A percentile compares a stretch with the other conserved stretches of the same genome.
Evolutionary conservation across 768 basidiomycete species (phyloP).

Genomic region (Boletus barrowsii): DNA sequence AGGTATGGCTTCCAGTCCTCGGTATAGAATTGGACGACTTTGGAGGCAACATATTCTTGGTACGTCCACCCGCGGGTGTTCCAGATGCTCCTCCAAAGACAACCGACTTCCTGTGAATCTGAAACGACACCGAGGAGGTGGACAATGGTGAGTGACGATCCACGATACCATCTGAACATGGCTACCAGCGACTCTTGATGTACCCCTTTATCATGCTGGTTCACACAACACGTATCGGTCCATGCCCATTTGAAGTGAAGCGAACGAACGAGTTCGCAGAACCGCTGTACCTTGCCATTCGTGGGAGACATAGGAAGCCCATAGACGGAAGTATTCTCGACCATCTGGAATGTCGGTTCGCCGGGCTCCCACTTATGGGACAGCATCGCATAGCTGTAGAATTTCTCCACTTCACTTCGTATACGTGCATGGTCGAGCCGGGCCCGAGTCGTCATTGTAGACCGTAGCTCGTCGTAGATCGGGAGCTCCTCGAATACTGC

Average conservation of each 20-base stretch:
- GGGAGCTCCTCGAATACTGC: constrained; percentile 3
- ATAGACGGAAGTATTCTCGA: too few species aligned
- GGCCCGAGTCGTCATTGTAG: neutral
- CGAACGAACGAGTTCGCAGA: too few species aligned
- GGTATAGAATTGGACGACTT: constrained; percentile 5
- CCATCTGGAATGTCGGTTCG: too few species aligned
- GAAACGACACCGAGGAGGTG: constrained; percentile 3
- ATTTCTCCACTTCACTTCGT: neutral
- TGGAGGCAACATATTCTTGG: constrained; percentile 7
- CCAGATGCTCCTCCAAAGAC: constrained; percentile 2
- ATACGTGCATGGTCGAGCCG: neutral
- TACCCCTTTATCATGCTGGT: neutral
- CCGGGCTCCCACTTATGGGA: neutral
- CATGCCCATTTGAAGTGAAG: constrained; percentile 1
- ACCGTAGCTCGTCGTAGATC: neutral
- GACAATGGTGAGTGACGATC: constrained; percentile 2
- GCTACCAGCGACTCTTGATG: constrained; percentile 7
- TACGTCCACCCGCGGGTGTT: constrained; percentile 11
- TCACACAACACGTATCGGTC: constrained; percentile 10
- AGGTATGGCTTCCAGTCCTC: constrained; percentile 11
- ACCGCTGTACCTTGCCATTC: too few species aligned
- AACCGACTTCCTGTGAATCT: neutral
- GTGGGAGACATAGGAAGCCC: too few species aligned
- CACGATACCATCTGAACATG: constrained; percentile 13
- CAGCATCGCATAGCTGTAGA: constrained; percentile 6